These are phyloP conservation scores for Teunomyces cretensis DNA, from an alignment of 805 yeast species.

Conservation along the genomic window DNA sequence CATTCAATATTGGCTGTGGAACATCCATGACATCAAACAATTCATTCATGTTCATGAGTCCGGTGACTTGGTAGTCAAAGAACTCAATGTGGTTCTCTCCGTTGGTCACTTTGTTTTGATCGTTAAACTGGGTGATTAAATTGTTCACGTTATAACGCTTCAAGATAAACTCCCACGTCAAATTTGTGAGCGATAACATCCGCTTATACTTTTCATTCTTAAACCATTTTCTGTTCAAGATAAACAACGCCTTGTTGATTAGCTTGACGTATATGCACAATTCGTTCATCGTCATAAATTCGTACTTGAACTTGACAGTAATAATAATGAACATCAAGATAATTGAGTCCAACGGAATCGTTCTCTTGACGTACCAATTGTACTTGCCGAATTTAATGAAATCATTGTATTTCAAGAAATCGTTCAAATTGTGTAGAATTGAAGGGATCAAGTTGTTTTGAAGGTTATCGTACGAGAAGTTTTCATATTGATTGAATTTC, in stretches of 20 bases:
- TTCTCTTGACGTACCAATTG: constrained; percentile 61
- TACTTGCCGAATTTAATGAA: constrained; percentile 52
- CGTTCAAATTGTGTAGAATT: constrained; percentile 54
- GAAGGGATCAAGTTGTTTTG: constrained; percentile 56
- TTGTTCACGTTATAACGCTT: constrained; percentile 33
- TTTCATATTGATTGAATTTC: constrained; percentile 33
- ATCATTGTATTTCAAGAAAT: constrained; percentile 52
- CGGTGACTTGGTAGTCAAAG: constrained; percentile 42
- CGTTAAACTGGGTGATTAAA: constrained; percentile 25
- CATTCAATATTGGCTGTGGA: constrained; percentile 34
- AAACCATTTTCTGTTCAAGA: constrained; percentile 44
- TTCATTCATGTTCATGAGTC: constrained; percentile 39
- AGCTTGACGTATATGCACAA: constrained; percentile 37
- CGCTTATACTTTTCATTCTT: constrained; percentile 46
- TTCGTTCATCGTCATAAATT: constrained; percentile 38
- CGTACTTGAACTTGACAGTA: constrained; percentile 50
- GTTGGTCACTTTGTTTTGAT: constrained; percentile 11
- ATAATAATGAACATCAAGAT: constrained; percentile 52
- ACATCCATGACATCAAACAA: constrained; percentile 44
- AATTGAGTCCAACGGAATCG: constrained; percentile 61
- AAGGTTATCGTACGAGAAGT: constrained; percentile 52
- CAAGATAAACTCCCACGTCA: constrained; percentile 43
- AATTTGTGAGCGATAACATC: constrained; percentile 43
- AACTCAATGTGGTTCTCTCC: constrained; percentile 25
- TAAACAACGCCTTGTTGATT: constrained; percentile 42